Conservation (phyloP, 768 basidiomycete genomes). For the Steccherinum ochraceum region DNA sequence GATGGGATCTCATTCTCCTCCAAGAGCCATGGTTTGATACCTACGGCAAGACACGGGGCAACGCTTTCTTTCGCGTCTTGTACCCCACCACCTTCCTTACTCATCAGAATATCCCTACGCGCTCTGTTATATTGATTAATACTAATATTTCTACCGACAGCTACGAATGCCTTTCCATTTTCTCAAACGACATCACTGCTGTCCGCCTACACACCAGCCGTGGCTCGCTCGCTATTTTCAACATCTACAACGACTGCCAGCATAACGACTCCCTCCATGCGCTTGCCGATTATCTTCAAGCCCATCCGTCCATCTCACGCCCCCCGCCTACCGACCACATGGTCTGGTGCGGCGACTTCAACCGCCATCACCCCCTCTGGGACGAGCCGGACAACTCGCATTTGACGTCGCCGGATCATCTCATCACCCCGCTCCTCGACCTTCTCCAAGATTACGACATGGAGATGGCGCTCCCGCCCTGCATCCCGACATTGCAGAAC, state of each 20-base stretch:
- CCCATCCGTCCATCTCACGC: background rate
- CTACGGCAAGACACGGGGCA: background rate
- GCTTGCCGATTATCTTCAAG: slow-evolving; percentile 2
- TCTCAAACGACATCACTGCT: slow-evolving; percentile 22
- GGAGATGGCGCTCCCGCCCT: slow-evolving; percentile 27
- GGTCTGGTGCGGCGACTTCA: slow-evolving; percentile 33
- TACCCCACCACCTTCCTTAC: background rate
- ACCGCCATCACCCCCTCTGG: slow-evolving; percentile 34
- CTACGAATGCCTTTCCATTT: slow-evolving; percentile 7
- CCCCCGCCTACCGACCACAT: slow-evolving; percentile 6
- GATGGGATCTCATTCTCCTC: background rate
- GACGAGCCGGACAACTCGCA: slow-evolving; percentile 26
- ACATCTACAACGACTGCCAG: slow-evolving; percentile 32
- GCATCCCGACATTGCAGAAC: slow-evolving; percentile 27
- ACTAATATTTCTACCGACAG: slow-evolving; percentile 5
- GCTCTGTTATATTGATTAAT: slow-evolving; percentile 13
- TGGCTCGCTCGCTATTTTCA: slow-evolving; percentile 25
- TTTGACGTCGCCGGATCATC: slow-evolving; percentile 27
- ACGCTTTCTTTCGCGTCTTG: background rate
- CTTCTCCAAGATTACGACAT: slow-evolving; percentile 22
- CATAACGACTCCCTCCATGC: slow-evolving; percentile 14
- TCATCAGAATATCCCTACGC: background rate
- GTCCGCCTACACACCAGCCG: slow-evolving; percentile 15
- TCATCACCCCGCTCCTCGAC: slow-evolving; percentile 19
- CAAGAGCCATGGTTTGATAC: background rate